phyloP scores from a whole-genome alignment of 169 alveolate species.

The Plasmodium yoelii region DNA sequence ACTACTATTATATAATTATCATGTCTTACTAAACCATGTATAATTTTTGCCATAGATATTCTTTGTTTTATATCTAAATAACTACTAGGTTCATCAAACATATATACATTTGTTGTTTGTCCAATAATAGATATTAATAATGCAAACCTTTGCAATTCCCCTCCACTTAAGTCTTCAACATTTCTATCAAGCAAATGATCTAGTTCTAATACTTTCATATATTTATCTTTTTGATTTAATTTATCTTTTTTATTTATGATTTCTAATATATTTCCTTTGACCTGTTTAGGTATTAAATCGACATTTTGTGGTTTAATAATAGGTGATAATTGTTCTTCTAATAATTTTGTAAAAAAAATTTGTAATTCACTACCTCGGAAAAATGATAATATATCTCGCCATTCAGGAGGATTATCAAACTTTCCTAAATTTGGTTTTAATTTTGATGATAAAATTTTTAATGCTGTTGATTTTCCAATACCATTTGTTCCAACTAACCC shows the following conservation, averaged over 20 bases:
- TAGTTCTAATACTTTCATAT: slow-evolving; percentile 92
- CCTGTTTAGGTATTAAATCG: slow-evolving; percentile 96
- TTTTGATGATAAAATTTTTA: slow-evolving; percentile 96
- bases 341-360: slow-evolving; percentile 95
- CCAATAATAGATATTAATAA: slow-evolving; percentile 94
- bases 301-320: slow-evolving; percentile 99
- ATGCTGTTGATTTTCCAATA: slow-evolving; percentile 99
- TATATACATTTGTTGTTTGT: slow-evolving; percentile 95
- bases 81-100: slow-evolving; percentile 99
- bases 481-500: slow-evolving; percentile 94
- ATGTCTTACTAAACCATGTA: slow-evolving; percentile 89
- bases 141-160: slow-evolving; percentile 98
- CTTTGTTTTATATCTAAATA: slow-evolving; percentile 98
- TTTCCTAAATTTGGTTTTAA: slow-evolving; percentile 98
- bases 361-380: slow-evolving; percentile 99
- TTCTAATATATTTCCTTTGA: slow-evolving; percentile 86
- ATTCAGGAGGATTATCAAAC: slow-evolving; percentile 96
- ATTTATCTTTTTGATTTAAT: slow-evolving; percentile 87
- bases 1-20: slow-evolving; percentile 97
- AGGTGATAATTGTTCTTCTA: slow-evolving; percentile 96
- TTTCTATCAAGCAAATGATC: slow-evolving; percentile 95
- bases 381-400: slow-evolving; percentile 95
- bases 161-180: slow-evolving; percentile 97
- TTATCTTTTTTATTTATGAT: slow-evolving; percentile 94
- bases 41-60: slow-evolving; percentile 95